phyloP scores from a whole-genome alignment of 2,329 filamentous ascomycete genomes.

The Claviceps sp. region DNA sequence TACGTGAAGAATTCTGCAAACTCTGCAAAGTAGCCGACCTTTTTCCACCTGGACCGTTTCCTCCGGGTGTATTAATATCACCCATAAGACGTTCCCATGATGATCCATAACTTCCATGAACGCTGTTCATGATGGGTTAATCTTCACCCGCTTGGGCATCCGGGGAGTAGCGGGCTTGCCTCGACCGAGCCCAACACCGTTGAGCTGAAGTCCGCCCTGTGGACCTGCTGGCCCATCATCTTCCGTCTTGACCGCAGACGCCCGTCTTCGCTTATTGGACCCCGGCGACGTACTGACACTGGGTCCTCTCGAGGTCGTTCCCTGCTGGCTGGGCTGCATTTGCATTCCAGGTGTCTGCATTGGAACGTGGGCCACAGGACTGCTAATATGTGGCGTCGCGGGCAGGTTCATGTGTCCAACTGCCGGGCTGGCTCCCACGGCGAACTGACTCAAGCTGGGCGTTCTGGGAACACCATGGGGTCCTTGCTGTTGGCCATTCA shows the following conservation, averaged over 20 bases:
- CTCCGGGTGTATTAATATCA: too few species aligned
- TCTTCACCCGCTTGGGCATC: constrained; percentile 42
- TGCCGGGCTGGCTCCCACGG: constrained; percentile 46
- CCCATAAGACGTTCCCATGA: too few species aligned
- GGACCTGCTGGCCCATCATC: constrained; percentile 40
- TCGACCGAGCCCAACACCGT: constrained; percentile 32
- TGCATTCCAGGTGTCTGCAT: constrained; percentile 56
- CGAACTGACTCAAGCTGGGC: constrained; percentile 43
- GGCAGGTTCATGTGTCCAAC: constrained; percentile 46
- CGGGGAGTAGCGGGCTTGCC: constrained; percentile 43
- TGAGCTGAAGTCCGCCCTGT: constrained; percentile 33
- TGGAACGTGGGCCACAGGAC: constrained; percentile 42
- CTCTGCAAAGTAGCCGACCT: too few species aligned
- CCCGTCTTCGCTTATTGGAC: constrained; percentile 44
- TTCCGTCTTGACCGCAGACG: constrained; percentile 44
- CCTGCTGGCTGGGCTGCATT: constrained; percentile 54
- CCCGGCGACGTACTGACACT: constrained; percentile 55
- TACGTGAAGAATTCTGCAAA: constrained; percentile 16
- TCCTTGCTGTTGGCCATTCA: constrained; percentile 36
- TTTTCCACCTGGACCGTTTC: too few species aligned
- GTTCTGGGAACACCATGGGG: constrained; percentile 34
- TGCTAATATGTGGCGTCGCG: constrained; percentile 47
- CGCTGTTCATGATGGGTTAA: constrained; percentile 23
- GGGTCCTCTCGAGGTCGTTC: constrained; percentile 50
- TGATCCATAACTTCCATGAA: too few species aligned